Evolutionary conservation across 768 basidiomycete genomes (phyloP).

Genomic region (Leccinum olivaceopallidum): DNA sequence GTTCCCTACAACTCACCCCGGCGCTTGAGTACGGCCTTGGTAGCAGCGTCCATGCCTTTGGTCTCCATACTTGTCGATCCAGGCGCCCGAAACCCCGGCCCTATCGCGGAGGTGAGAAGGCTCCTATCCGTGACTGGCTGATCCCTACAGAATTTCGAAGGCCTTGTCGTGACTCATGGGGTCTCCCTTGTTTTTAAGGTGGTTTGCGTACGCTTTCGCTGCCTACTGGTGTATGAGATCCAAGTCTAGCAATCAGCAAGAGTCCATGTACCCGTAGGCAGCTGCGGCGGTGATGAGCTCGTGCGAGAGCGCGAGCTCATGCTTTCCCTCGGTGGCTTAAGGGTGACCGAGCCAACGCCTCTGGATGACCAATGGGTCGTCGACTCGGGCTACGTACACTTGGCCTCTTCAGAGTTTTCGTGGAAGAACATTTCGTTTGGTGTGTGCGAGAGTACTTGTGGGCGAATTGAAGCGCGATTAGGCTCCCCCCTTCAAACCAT

Average conservation of each 20-base stretch:
- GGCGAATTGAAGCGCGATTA: background rate
- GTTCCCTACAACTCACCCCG: conserved; percentile 16
- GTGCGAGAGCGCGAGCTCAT: no score
- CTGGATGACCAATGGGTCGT: no score
- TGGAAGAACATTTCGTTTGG: no score
- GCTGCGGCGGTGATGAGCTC: conserved; percentile 11
- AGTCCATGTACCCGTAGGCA: conserved; percentile 21
- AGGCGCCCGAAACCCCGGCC: conserved; percentile 27
- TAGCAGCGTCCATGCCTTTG: conserved; percentile 24
- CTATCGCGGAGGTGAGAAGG: conserved; percentile 11
- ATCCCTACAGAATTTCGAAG: conserved; percentile 26
- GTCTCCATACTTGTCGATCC: conserved; percentile 28
- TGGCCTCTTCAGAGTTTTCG: no score
- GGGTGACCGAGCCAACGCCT: no score
- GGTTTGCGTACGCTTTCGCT: conserved; percentile 31
- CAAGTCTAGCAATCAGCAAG: background rate
- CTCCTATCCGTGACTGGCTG: no score
- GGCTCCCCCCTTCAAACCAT: background rate
- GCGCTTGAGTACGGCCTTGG: no score
- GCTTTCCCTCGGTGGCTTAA: no score
- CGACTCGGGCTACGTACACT: no score
- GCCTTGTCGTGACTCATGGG: conserved; percentile 28
- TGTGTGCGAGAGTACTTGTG: background rate
- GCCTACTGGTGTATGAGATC: conserved; percentile 15
- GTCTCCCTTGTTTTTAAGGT: conserved; percentile 18